Percentiles rank a stretch among this genome's conserved stretches.
These are phyloP conservation scores for Helichrysum umbraculigerum DNA, from an alignment of 129 eudicot species.

Conservation along the genomic window DNA sequence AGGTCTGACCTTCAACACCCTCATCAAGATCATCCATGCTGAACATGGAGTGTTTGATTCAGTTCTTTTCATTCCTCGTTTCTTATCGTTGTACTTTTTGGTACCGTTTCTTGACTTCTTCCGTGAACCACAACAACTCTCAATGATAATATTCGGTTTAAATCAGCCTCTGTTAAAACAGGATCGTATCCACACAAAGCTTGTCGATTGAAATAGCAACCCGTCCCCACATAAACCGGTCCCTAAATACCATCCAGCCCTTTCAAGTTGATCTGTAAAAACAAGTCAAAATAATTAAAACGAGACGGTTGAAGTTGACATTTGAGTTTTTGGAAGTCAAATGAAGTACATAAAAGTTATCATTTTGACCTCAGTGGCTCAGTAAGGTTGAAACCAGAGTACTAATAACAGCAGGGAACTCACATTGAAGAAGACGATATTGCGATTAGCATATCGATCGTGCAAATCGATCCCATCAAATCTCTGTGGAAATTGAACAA, in stretches of 20 bases:
- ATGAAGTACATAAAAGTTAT: not conserved
- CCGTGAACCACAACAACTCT: slow-evolving; percentile 74
- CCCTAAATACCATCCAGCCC: slow-evolving; percentile 93
- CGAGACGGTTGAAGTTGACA: slow-evolving; percentile 5
- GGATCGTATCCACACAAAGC: slow-evolving; percentile 91
- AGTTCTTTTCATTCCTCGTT: slow-evolving; percentile 62
- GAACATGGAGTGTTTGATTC: slow-evolving; percentile 77
- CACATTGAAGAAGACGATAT: slow-evolving; percentile 83
- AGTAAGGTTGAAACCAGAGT: not conserved
- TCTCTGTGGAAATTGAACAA: slow-evolving; percentile 82
- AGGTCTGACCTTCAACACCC: slow-evolving; percentile 64
- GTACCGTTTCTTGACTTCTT: slow-evolving; percentile 58
- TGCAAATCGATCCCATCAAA: slow-evolving; percentile 85
- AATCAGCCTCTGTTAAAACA: slow-evolving; percentile 68
- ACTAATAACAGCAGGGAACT: slow-evolving; percentile 22
- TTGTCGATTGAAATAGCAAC: slow-evolving; percentile 85
- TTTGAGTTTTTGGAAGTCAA: slow-evolving; percentile 17
- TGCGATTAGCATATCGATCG: slow-evolving; percentile 89
- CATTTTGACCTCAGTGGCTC: slow-evolving; percentile 9
- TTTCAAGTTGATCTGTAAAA: slow-evolving; percentile 78
- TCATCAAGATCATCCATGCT: slow-evolving; percentile 80
- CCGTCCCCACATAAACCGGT: slow-evolving; percentile 93
- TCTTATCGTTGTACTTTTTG: slow-evolving; percentile 67
- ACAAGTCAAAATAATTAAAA: not conserved
- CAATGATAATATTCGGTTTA: slow-evolving; percentile 72